Evolutionary conservation across 305 asterid species (phyloP).

Genomic region (Nicotiana rustica): DNA sequence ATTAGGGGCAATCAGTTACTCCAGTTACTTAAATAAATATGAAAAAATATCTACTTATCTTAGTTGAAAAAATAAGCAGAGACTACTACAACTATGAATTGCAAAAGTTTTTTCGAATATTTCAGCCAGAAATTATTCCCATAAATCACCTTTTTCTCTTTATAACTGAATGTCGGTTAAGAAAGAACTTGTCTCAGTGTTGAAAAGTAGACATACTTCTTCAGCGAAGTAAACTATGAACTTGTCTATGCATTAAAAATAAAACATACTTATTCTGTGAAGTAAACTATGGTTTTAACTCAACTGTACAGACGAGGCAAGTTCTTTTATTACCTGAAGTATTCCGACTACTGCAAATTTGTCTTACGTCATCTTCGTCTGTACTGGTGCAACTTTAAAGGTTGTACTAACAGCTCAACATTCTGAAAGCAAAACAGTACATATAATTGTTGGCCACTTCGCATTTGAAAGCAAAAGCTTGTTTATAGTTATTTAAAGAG

Average conservation of each 20-base stretch:
- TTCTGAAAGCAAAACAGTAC: constrained; percentile 50
- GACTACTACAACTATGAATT: not conserved
- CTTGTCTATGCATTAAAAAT: not conserved
- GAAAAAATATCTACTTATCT: not conserved
- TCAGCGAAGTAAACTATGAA: not conserved
- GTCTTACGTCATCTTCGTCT: constrained; percentile 65
- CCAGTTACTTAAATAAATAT: not conserved
- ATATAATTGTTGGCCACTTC: not conserved
- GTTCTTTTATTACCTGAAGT: constrained; percentile 67
- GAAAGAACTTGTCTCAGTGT: too few species aligned
- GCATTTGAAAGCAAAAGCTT: not conserved
- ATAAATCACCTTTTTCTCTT: too few species aligned
- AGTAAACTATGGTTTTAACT: not conserved
- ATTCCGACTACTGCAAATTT: constrained; percentile 93
- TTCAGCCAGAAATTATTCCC: too few species aligned
- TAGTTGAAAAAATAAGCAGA: constrained; percentile 21
- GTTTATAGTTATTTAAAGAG: not conserved
- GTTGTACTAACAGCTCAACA: constrained; percentile 63
- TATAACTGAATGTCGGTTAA: too few species aligned
- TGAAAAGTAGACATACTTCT: too few species aligned
- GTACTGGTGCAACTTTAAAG: constrained; percentile 60
- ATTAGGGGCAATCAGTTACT: not conserved
- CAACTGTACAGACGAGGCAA: not conserved
- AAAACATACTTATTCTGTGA: not conserved
- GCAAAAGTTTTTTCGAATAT: too few species aligned